These are phyloP conservation scores for Tulasnella sp. DNA, from an alignment of 768 basidiomycete species.

Conservation along the genomic window DNA sequence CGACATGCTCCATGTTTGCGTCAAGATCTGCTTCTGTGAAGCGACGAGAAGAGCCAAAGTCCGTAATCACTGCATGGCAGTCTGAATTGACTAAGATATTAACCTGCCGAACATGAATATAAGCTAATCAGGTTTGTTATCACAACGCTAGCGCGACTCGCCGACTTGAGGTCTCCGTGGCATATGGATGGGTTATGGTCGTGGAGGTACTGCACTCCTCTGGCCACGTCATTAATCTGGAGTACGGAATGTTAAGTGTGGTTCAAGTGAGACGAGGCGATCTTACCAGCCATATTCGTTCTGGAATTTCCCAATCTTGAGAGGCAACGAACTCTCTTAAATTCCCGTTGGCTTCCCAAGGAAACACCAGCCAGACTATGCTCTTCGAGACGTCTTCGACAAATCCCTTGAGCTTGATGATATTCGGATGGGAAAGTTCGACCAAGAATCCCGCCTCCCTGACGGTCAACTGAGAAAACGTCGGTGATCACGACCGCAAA, in stretches of 20 bases:
- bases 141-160: no score
- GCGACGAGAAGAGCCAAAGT: no score
- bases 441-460: background rate
- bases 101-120: no score
- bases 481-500: no score
- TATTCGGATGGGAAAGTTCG: background rate
- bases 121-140: no score
- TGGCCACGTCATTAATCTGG: background rate
- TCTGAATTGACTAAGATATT: no score
- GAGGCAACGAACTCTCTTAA: background rate
- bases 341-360: background rate
- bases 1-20: no score
- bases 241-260: background rate
- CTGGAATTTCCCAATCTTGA: background rate
- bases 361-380: background rate
- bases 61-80: no score
- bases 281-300: background rate
- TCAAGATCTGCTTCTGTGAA: no score
- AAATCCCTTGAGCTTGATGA: background rate
- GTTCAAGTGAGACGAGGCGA: background rate
- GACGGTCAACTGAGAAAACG: no score
- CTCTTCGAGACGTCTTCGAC: background rate
- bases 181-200: background rate
- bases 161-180: background rate
- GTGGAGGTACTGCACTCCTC: background rate